Conservation (phyloP, 208 protist genomes). For the Entamoeba moshkovskii region DNA sequence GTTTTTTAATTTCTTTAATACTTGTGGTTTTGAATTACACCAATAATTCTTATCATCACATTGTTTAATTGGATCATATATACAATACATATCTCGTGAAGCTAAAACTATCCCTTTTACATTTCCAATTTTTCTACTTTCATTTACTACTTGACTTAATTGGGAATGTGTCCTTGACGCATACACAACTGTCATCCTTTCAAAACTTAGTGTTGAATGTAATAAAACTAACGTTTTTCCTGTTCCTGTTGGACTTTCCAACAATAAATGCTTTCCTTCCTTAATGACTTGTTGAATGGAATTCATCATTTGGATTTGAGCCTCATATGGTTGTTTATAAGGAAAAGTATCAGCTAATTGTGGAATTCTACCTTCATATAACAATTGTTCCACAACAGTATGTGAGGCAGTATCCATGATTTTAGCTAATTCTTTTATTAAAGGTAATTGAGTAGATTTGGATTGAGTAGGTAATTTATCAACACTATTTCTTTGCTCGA, state of each 20-base stretch:
- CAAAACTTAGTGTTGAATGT: not conserved
- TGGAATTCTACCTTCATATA: no score
- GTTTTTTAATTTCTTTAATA: not conserved
- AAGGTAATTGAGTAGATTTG: no score
- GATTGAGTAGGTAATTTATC: no score
- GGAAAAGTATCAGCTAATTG: not conserved
- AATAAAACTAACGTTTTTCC: conserved; percentile 18
- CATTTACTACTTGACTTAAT: conserved; percentile 4
- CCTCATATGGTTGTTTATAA: not conserved
- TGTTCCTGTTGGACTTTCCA: conserved; percentile 24
- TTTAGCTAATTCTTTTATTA: no score
- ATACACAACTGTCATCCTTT: not conserved
- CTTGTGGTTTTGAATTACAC: not conserved
- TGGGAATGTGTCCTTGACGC: conserved; percentile 13
- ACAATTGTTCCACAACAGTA: no score
- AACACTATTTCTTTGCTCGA: no score
- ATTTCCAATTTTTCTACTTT: not conserved
- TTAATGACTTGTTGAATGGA: not conserved
- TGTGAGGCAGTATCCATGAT: no score
- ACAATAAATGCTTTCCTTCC: not conserved
- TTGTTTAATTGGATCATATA: not conserved
- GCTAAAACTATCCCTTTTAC: not conserved
- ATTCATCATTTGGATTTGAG: not conserved
- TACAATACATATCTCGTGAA: not conserved
- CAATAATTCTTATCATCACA: not conserved